phyloP scores from a whole-genome alignment of 2,329 filamentous ascomycete species.

The Calcarisporium arbuscula region DNA sequence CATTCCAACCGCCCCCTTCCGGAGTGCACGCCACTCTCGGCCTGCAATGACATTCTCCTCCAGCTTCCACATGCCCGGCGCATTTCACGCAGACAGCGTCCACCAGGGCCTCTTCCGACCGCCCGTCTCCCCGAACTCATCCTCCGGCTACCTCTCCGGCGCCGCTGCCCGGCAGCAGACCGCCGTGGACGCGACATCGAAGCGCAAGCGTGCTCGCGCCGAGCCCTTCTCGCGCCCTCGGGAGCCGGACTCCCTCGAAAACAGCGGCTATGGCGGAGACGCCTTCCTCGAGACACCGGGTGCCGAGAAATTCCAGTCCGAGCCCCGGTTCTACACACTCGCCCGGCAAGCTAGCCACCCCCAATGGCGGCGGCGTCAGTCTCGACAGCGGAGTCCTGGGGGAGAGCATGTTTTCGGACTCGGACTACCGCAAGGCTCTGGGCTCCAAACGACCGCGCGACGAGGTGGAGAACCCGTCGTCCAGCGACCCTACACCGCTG shows the following conservation, averaged over 20 bases:
- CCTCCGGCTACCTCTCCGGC: conserved; percentile 30
- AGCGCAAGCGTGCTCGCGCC: conserved; percentile 39
- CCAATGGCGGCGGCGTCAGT: conserved; percentile 22
- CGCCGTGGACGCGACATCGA: conserved; percentile 21
- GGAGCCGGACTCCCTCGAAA: background rate
- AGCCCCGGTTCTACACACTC: conserved; percentile 35
- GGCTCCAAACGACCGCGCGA: conserved; percentile 38
- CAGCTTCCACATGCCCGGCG: conserved; percentile 29
- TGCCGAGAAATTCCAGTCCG: too few species aligned
- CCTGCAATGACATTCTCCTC: conserved; percentile 21
- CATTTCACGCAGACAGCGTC: conserved; percentile 28
- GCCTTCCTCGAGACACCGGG: conserved; percentile 15
- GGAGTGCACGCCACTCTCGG: conserved; percentile 3
- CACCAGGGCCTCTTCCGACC: conserved; percentile 43
- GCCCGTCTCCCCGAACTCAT: conserved; percentile 34
- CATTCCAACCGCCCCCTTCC: conserved; percentile 3
- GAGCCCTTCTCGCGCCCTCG: conserved; percentile 7
- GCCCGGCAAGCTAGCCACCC: conserved; percentile 49
- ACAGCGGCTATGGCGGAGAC: conserved; percentile 7
- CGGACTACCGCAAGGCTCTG: conserved; percentile 47
- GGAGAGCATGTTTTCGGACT: conserved; percentile 51
- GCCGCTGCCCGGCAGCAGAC: conserved; percentile 17
- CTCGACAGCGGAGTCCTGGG: conserved; percentile 30
- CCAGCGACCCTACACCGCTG: conserved; percentile 20
- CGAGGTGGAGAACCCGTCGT: conserved; percentile 31